Evolutionary conservation across 768 basidiomycete genomes (phyloP).

Genomic region (Thelephora aurantiotincta): DNA sequence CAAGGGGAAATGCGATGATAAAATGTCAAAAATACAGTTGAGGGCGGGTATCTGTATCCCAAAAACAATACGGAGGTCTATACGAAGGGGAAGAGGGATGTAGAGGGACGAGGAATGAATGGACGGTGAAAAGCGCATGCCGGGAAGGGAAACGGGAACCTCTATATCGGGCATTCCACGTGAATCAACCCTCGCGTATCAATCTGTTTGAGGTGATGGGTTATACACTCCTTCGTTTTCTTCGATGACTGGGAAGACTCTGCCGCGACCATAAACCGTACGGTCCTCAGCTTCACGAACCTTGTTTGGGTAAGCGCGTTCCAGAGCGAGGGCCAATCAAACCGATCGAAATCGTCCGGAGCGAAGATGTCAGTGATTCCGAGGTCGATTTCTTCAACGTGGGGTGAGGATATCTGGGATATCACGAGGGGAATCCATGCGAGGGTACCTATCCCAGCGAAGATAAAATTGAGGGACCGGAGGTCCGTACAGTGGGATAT

Average conservation of each 20-base stretch:
- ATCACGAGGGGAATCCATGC: slow-evolving; percentile 10
- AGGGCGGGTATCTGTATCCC: too few relatives aligned
- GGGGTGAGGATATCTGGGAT: slow-evolving; percentile 8
- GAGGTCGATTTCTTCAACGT: slow-evolving; percentile 9
- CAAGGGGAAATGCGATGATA: too few relatives aligned
- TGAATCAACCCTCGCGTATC: background rate
- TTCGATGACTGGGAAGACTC: background rate
- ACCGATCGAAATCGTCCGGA: background rate
- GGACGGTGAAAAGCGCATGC: too few relatives aligned
- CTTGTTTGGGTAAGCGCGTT: background rate
- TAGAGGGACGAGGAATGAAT: too few relatives aligned
- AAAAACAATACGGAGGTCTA: too few relatives aligned
- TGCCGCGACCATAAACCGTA: background rate
- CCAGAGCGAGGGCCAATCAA: background rate
- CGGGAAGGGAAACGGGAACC: too few relatives aligned
- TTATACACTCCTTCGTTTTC: background rate
- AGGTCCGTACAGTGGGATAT: slow-evolving; percentile 7
- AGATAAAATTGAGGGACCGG: slow-evolving; percentile 8
- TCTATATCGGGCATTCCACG: background rate
- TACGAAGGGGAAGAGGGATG: too few relatives aligned
- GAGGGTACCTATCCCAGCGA: slow-evolving; percentile 11
- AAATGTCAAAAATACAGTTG: too few relatives aligned
- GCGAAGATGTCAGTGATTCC: slow-evolving; percentile 2
- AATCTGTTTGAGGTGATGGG: background rate
- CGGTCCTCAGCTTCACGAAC: background rate